These are phyloP conservation scores for Fragaria iinumae DNA, from an alignment of 306 rosid genomes.

Conservation along the genomic window DNA sequence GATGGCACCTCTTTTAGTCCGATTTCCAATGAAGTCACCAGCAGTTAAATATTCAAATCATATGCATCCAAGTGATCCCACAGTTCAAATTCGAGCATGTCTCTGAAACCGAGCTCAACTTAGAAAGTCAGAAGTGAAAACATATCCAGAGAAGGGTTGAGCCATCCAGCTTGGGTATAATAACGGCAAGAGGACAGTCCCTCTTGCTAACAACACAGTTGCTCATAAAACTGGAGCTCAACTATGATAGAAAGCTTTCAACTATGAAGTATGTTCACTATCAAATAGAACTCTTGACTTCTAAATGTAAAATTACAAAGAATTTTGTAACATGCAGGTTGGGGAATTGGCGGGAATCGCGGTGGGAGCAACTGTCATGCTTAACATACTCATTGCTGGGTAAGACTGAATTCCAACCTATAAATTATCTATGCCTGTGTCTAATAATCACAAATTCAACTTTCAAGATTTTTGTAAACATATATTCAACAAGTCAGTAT, in stretches of 20 bases:
- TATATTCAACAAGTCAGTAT: background rate
- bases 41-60: background rate
- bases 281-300: background rate
- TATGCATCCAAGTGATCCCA: background rate
- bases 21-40: conserved; percentile 7
- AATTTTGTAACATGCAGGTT: conserved; percentile 44
- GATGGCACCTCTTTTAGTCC: conserved; percentile 9
- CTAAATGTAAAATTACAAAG: background rate
- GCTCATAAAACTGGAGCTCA: background rate
- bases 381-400: conserved; percentile 89
- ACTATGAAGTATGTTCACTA: background rate
- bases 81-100: conserved; percentile 20
- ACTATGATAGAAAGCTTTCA: background rate
- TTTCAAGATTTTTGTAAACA: background rate
- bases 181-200: background rate
- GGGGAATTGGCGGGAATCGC: conserved; percentile 89
- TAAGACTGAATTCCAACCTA: conserved; percentile 33
- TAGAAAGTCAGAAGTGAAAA: background rate
- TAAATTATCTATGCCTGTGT: background rate
- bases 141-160: background rate
- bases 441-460: background rate
- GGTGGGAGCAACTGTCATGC: conserved; percentile 90
- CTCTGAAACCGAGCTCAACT: conserved; percentile 14
- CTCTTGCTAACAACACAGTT: background rate
- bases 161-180: background rate